Evolutionary conservation across 139 green algal genomes (phyloP).

Genomic region (Tetradesmus obliquus): DNA sequence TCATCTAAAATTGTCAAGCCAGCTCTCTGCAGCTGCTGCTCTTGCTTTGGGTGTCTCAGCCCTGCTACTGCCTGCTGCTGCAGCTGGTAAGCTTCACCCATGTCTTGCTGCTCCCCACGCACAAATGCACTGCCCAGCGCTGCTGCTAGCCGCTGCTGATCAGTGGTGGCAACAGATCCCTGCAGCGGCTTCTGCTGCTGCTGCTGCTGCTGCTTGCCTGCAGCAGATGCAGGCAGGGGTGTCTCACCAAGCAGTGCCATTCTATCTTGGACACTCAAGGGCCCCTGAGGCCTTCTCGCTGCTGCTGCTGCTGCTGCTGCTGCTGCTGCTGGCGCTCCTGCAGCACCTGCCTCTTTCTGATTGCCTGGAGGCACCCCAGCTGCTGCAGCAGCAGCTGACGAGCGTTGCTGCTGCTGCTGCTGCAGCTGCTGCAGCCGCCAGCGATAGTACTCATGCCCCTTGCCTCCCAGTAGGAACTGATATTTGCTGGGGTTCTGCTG

Average conservation of each 20-base stretch:
- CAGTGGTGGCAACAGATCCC: constrained; percentile 57
- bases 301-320: constrained; percentile 13
- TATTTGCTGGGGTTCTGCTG: constrained; percentile 56
- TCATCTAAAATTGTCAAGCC: constrained; percentile 20
- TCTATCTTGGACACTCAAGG: constrained; percentile 73
- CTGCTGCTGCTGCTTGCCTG: not conserved
- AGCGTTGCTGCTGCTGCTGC: constrained; percentile 8
- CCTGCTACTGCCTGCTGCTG: constrained; percentile 27
- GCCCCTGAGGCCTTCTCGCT: constrained; percentile 37
- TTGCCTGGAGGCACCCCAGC: not conserved
- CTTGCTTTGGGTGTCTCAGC: constrained; percentile 3
- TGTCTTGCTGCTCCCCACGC: constrained; percentile 57
- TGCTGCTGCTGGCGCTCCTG: constrained; percentile 12
- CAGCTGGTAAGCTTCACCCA: constrained; percentile 33
- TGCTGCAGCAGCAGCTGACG: constrained; percentile 13
- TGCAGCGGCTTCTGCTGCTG: constrained; percentile 39
- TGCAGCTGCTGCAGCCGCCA: constrained; percentile 64
- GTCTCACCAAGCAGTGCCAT: constrained; percentile 75
- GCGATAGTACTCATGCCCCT: constrained; percentile 82
- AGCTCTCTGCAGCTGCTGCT: constrained; percentile 14
- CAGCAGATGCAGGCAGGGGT: constrained; percentile 55
- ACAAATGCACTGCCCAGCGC: constrained; percentile 74
- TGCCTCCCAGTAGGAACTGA: constrained; percentile 75
- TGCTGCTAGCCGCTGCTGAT: constrained; percentile 66
- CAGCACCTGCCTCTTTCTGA: not conserved